Evolutionary conservation across 164 flowering plant species (phyloP), one percentile per base, ranked within the genome.

Genomic region (Magnolia officinalis): DNA sequence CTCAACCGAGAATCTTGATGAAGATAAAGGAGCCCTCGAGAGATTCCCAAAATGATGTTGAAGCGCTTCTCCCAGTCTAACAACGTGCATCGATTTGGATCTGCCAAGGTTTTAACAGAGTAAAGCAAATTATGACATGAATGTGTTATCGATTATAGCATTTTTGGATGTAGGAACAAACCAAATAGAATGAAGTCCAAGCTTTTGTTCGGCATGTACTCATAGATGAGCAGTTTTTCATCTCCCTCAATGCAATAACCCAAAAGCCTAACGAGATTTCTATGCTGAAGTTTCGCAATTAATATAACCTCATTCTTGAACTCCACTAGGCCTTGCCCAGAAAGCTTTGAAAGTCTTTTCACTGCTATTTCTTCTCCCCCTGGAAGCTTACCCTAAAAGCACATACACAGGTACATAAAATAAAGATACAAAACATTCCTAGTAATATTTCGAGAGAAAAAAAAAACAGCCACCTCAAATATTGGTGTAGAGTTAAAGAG

Each of bases 301-400:
- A 67, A 24, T 0, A 29, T 24, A 4, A 67, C 70, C 45, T 67
- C 70, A 67, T 67, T 67, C 45, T 26, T 67, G 45, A 67, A 67
- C 45, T 24, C 49, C 19, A 21, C 10, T 67, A 23, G 49, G 11
- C 70, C 45, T 67, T 67, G 70, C 23, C 70, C 45, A 24, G 70
- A 67, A 29, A 49, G 2, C 45, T 29, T 67, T 8, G 70, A 67
- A 24, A 67, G 45, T 29, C 70, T 67, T 67, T 67, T 67, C 13
- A 29, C 86, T 2, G 89, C 88, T 37, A 86, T 75, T 69, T 78
- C 79, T 58, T 70, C 67, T 2, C 85, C 86, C 75, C 79, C 75
- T 0, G 18, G 63, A 1, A 86, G 78, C 58, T 23, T 77, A 0
- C 85, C 86, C 88, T 86, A 21, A 19, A 55, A 55, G 10, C 14